Evolutionary conservation across 2,329 filamentous ascomycete genomes (phyloP), one percentile per base, ranked within the genome.

Genomic region (Cytospora leucostoma): DNA sequence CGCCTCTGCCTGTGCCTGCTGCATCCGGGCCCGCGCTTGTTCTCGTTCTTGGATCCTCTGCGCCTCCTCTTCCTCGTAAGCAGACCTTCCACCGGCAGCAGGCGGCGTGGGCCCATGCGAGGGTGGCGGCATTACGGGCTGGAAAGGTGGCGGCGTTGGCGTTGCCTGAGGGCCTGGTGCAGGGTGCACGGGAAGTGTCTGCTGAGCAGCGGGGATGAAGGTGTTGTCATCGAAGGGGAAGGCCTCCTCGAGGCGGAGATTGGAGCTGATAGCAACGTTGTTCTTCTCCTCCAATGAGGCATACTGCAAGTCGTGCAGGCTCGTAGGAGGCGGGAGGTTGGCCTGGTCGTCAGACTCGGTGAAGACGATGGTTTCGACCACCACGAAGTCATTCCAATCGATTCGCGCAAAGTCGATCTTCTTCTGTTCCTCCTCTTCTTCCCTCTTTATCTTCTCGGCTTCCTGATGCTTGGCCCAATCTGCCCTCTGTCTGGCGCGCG

Each of bases 371-470:
- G 93, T 97, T 76, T 97, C 95, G 52, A 97, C 93, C 21, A 99
- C 90, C 38, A 94, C 89, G 71, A 99, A 99, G 74, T 98, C 94
- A 72, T 96, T 92, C 95, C 95, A 99, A 76, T 99, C 95, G 67
- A 99, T 95, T 70, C 95, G 90, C 1, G 90, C 90, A 75, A 95
- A 88, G 60, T 86, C 81, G 27, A 83, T 78, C 71, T 88, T 88
- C 74, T 97, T 91, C 71, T 92, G 87, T 72, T 96, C 91, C 49
- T 89, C 90, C 67, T 93, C 88, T 71, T 96, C 92, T 71, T 96
- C 93, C 73, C 93, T 93, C 80, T 93, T 91, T 70, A 88, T 86
- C 74, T 93, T 94, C 78, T 97, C 91, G 61, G 88, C 80, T 69
- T 95, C 91, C 71, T 95, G 90, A 72, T 87, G 91, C 74, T 92